A percentile compares a stretch with the other conserved stretches of the same genome.
Evolutionary conservation across 1,139 yeast genomes (phyloP).

Genomic region (Protomyces arabidopsidicola): DNA sequence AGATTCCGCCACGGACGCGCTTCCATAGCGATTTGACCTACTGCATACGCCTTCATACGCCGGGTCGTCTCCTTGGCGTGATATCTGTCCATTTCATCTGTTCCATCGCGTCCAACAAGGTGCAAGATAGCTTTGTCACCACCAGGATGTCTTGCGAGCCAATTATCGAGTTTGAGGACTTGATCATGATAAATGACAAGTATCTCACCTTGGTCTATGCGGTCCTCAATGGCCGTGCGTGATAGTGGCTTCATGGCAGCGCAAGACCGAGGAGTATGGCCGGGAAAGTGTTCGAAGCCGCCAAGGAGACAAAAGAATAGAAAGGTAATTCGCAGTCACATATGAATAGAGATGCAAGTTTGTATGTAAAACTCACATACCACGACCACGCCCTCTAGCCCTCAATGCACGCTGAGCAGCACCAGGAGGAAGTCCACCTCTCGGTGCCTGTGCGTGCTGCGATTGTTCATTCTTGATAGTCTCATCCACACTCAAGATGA

Average conservation of each 20-base stretch:
- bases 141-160: slow-evolving; percentile 80
- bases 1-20: slow-evolving; percentile 63
- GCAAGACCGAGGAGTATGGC: too few relatives aligned
- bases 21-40: slow-evolving; percentile 51
- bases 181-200: slow-evolving; percentile 60
- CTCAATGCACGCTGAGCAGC: slow-evolving; percentile 61
- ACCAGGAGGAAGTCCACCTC: slow-evolving; percentile 41
- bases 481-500: slow-evolving; percentile 90
- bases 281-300: too few relatives aligned
- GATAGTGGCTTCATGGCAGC: background rate
- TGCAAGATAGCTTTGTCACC: slow-evolving; percentile 81
- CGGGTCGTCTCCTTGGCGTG: slow-evolving; percentile 58
- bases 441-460: slow-evolving; percentile 47
- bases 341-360: background rate
- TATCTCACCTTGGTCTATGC: slow-evolving; percentile 49
- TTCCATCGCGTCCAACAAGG: slow-evolving; percentile 83
- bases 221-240: slow-evolving; percentile 1
- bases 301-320: too few relatives aligned
- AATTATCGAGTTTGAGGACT: slow-evolving; percentile 62
- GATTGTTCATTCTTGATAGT: slow-evolving; percentile 79
- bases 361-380: background rate
- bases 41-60: slow-evolving; percentile 51
- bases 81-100: slow-evolving; percentile 76
- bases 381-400: slow-evolving; percentile 33
- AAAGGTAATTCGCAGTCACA: background rate